phyloP scores from a whole-genome alignment of 2,329 filamentous ascomycete genomes.

The Pseudogymnoascus sp. region DNA sequence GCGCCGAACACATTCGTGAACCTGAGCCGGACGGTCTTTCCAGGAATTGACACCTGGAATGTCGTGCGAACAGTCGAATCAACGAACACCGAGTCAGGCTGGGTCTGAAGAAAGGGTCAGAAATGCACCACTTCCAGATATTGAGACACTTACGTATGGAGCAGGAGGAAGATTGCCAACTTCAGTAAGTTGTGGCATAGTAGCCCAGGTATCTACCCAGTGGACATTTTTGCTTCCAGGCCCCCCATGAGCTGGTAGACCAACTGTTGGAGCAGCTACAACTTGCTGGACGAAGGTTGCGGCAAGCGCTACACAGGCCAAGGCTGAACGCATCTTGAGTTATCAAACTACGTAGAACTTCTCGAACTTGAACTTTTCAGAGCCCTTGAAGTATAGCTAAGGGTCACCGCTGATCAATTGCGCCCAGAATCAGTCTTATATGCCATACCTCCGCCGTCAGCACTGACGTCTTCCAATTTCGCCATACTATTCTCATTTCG shows the following conservation, averaged over 20 bases:
- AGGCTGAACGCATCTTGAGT: not conserved
- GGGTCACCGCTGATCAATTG: not conserved
- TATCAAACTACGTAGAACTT: not conserved
- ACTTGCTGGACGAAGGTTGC: not conserved
- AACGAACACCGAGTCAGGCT: constrained; percentile 43
- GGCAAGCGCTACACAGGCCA: not conserved
- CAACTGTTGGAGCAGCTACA: not conserved
- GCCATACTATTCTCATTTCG: not conserved
- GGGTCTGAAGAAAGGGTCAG: constrained; percentile 37
- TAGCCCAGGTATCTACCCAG: constrained; percentile 58
- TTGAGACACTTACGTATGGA: constrained; percentile 43
- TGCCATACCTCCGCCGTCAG: not conserved
- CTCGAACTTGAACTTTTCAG: not conserved
- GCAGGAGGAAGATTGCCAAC: constrained; percentile 52
- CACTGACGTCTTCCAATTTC: not conserved
- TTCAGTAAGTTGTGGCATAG: constrained; percentile 60
- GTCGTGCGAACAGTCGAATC: constrained; percentile 57
- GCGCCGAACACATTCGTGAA: constrained; percentile 55
- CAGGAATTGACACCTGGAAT: constrained; percentile 45
- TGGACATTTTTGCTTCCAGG: constrained; percentile 31
- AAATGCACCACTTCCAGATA: not conserved
- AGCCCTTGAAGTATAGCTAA: not conserved
- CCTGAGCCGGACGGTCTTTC: constrained; percentile 48
- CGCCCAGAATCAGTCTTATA: not conserved
- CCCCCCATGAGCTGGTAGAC: not conserved